phyloP scores from a whole-genome alignment of 495 filamentous ascomycete species.

The Annulohypoxylon moriforme region DNA sequence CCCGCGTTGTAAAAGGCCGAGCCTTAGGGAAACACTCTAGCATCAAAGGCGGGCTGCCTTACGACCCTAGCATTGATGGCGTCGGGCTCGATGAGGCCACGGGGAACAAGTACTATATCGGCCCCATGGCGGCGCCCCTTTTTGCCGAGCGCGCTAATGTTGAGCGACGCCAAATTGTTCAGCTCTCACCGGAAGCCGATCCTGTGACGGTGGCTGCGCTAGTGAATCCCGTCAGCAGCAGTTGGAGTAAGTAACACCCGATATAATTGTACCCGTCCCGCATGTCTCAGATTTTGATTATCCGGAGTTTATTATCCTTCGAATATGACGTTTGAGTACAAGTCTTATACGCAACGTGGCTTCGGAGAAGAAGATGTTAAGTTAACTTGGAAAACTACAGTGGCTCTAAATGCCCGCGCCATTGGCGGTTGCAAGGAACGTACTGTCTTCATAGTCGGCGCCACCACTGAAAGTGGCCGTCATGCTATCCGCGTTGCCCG shows the following conservation, averaged over 20 bases:
- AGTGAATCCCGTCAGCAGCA: slow-evolving; percentile 55
- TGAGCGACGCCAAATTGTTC: slow-evolving; percentile 33
- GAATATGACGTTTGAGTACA: background rate
- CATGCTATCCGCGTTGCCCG: slow-evolving; percentile 50
- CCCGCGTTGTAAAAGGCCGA: slow-evolving; percentile 17
- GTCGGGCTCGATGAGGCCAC: slow-evolving; percentile 24
- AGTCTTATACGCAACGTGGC: no score
- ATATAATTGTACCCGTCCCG: no score
- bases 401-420: slow-evolving; percentile 50
- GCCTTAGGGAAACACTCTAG: slow-evolving; percentile 15
- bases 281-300: background rate
- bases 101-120: slow-evolving; percentile 28
- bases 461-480: slow-evolving; percentile 51
- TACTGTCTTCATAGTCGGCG: slow-evolving; percentile 55
- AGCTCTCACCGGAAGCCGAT: slow-evolving; percentile 49
- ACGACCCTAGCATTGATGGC: slow-evolving; percentile 27
- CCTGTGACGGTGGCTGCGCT: slow-evolving; percentile 54
- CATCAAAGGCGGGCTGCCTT: slow-evolving; percentile 15
- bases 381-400: no score
- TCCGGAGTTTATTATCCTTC: background rate
- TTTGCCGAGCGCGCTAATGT: slow-evolving; percentile 52
- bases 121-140: slow-evolving; percentile 10
- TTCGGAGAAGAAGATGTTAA: no score
- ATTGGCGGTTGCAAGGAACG: slow-evolving; percentile 42
- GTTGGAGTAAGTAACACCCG: slow-evolving; percentile 42